Base-by-base conservation (phyloP, 495 filamentous ascomycete genomes). In the Penicillium cosmopolitanum region DNA sequence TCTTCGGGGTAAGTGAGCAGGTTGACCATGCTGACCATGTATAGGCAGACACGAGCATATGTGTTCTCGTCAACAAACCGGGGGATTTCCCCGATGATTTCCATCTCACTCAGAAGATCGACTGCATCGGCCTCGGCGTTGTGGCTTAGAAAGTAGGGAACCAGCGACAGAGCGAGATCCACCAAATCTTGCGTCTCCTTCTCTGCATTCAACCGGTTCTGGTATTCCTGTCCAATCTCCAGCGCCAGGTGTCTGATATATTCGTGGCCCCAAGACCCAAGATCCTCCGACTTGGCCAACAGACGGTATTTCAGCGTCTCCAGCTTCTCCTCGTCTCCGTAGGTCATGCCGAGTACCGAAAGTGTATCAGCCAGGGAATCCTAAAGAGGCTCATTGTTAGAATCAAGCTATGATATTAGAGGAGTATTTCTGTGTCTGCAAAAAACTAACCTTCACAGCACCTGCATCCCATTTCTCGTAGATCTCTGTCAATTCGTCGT, bases 11-110 rank as follows among this genome's bases (percentile, higher is more conserved):
- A 97, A 9, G 96, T 97, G 69, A 99, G 85, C 15, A 98, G 85
- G 64, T 94, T 95, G 52, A 99, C 95, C 92, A 98, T 98, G 80
- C 90, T 96, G 65, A 97, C 92, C 88, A 99, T 96, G 73, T 99
- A 99, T 64, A 99, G 73, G 77, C 94, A 97, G 55, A 97, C 95
- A 64, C 95, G 82, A 25, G 88, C 76, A 67, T 96, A 99, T 33
- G 93, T 97, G 73, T 98, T 90, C 70, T 96, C 89, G 70, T 99
- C 95, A 55, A 98, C 80, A 64, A 92, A 93, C 55, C 88, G 80
- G 42, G 90, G 87, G n/a, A 99, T 89, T 66, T 93, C 80, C 65
- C 96, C 90, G 66, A 98, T 98, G 64, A 96, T 96, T 72, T 99
- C 95, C 48, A 99, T 77, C 70, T 99, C 96, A 72, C 90, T 95